phyloP scores from a whole-genome alignment of 345 rosid genomes.

The Euphorbia lathyris region DNA sequence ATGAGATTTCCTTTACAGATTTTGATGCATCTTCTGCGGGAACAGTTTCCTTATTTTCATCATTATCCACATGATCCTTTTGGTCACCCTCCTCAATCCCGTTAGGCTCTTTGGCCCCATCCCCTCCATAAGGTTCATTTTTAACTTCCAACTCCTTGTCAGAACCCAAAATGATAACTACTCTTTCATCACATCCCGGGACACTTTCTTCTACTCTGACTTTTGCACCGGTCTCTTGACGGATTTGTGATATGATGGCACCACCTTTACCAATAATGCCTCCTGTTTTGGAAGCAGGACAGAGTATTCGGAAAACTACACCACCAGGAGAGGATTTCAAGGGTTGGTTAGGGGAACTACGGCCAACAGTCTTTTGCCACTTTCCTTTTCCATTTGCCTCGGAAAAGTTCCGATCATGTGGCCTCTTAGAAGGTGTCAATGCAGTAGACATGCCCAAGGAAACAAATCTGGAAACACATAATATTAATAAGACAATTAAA shows the following conservation, averaged over 20 bases:
- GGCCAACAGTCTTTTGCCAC: slow-evolving; percentile 38
- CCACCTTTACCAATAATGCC: slow-evolving; percentile 42
- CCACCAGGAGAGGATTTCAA: slow-evolving; percentile 21
- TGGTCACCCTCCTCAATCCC: slow-evolving; percentile 23
- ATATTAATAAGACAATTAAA: neutral
- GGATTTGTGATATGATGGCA: slow-evolving; percentile 38
- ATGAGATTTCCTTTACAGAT: slow-evolving; percentile 33
- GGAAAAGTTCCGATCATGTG: slow-evolving; percentile 28
- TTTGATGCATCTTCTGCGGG: slow-evolving; percentile 26
- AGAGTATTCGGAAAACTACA: slow-evolving; percentile 42
- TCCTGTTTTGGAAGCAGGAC: slow-evolving; percentile 40
- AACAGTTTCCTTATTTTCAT: slow-evolving; percentile 32
- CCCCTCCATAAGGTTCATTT: slow-evolving; percentile 19
- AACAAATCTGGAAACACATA: neutral
- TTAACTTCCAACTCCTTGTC: slow-evolving; percentile 26
- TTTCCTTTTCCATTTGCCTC: slow-evolving; percentile 52
- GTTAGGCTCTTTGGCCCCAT: slow-evolving; percentile 19
- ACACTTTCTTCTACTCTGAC: slow-evolving; percentile 51
- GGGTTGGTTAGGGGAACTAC: slow-evolving; percentile 24
- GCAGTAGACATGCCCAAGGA: slow-evolving; percentile 41
- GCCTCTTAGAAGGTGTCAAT: slow-evolving; percentile 57
- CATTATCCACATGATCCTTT: slow-evolving; percentile 22
- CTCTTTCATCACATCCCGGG: slow-evolving; percentile 57
- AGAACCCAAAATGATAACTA: slow-evolving; percentile 40
- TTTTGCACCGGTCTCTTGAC: slow-evolving; percentile 45